These are phyloP conservation scores for Leccinum subrobustum DNA, from an alignment of 1,284 basidiomycete species.

Conservation along the genomic window DNA sequence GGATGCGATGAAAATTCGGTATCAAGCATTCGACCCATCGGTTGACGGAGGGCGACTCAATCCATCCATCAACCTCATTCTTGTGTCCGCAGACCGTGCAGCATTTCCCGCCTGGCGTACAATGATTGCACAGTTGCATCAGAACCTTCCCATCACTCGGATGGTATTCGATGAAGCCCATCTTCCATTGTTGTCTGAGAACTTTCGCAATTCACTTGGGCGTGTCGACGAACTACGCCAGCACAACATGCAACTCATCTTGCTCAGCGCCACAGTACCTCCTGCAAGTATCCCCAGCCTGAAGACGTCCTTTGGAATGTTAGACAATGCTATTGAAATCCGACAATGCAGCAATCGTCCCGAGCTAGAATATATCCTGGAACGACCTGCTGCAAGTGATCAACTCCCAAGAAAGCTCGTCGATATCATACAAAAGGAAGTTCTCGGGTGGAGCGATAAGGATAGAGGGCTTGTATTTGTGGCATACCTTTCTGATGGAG, in stretches of 20 bases:
- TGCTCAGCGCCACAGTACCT: not conserved
- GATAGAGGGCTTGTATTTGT: not conserved
- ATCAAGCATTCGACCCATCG: not conserved
- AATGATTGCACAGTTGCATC: not conserved
- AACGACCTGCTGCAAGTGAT: too few species aligned
- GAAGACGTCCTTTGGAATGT: not conserved
- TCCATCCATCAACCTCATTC: not conserved
- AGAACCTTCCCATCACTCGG: not conserved
- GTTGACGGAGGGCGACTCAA: not conserved
- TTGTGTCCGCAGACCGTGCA: not conserved
- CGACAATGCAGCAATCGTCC: not conserved
- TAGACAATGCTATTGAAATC: not conserved
- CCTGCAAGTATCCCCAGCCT: not conserved
- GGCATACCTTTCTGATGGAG: not conserved
- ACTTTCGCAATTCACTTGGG: not conserved
- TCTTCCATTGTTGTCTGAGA: not conserved
- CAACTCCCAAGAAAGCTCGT: too few species aligned
- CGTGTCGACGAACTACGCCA: not conserved
- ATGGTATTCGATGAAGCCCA: not conserved
- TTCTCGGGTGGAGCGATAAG: too few species aligned
- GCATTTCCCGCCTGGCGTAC: not conserved
- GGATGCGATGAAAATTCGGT: not conserved
- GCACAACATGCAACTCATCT: not conserved
- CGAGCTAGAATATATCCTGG: not conserved
- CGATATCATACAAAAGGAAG: too few species aligned